phyloP scores from a whole-genome alignment of 305 asterid species.

The Vinca major region DNA sequence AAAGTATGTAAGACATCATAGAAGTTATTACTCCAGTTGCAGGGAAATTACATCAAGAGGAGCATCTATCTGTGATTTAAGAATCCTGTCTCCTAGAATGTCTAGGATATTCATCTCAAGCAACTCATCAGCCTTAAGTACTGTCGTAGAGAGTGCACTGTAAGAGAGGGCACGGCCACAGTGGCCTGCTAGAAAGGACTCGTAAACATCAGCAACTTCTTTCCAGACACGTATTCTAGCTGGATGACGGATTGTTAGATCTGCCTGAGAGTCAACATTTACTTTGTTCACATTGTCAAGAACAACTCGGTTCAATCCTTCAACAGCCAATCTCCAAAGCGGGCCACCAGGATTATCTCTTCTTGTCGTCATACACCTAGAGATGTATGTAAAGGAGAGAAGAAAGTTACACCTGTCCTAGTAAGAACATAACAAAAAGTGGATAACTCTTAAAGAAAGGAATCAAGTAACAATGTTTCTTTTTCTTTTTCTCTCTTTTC shows the following conservation, averaged over 20 bases:
- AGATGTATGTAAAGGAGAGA: constrained; percentile 11
- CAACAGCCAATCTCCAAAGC: constrained; percentile 91
- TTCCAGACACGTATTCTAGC: constrained; percentile 81
- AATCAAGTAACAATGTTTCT: not conserved
- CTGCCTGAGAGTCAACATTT: constrained; percentile 28
- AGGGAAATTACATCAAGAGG: constrained; percentile 65
- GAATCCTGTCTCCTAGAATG: constrained; percentile 72
- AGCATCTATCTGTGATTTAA: constrained; percentile 51
- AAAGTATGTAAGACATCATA: not conserved
- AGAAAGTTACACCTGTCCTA: not conserved
- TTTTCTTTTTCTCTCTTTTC: not conserved
- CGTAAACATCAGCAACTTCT: constrained; percentile 90
- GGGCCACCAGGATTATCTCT: constrained; percentile 89
- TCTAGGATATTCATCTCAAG: constrained; percentile 81
- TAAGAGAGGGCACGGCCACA: constrained; percentile 93
- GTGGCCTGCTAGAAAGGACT: constrained; percentile 80
- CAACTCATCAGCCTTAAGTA: constrained; percentile 60
- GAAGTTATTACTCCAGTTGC: not conserved
- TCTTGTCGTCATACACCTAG: constrained; percentile 94
- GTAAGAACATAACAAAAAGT: not conserved
- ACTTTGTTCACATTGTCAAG: constrained; percentile 50
- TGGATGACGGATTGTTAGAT: constrained; percentile 32
- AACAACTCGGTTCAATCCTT: constrained; percentile 63
- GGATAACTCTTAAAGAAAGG: not conserved
- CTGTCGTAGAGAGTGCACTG: constrained; percentile 47